Base-by-base conservation (phyloP, 2,329 filamentous ascomycete species). In the Exophiala sideris region DNA sequence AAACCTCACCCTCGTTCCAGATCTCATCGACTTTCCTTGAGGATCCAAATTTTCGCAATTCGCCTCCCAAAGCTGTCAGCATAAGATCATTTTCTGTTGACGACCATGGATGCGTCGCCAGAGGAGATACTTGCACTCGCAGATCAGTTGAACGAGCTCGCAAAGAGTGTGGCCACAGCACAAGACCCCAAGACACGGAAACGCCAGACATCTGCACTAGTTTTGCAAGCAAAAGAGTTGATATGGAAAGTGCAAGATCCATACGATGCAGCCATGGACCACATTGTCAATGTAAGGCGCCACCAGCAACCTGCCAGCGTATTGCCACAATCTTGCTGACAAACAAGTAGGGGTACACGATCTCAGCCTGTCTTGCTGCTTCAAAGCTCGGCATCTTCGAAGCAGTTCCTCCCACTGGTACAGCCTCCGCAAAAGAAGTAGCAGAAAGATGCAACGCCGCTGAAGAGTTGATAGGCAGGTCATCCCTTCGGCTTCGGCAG, bases 371-470 rank as follows among this genome's bases (percentile, higher is more conserved):
- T 41, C 58, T 63, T 18, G 60, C 60, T 8, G 48, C 65, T 36
- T 53, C 64, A 51, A 59, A 55, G 48, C 47, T 50, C 20, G 41
- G 47, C 20, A 64, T 65, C 21, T 58, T 67, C 2, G 57, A 66
- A 42, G 62, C 59, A 29, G 64, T 69, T 34, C 66, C 66, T 8
- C 54, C 49, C 3, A 48, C 66, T 33, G 64, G 62, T 21, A 60
- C 51, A 21, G 65, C 65, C 18, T 50, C 48, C 33, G 58, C 61
- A 5, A 61, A 60, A 49, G 54, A 66, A 16, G 46, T 67, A 3
- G 60, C 62, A 35, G 33, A 11, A 34, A 53, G 45, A 18, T 45
- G 57, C 12, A 55, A 57, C 24, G 54, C 59, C 39, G 58, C 64
- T 45, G 63, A 65, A 50, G 60, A 62, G 33, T 52, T 67, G 18